Evolutionary conservation across 805 yeast genomes (phyloP).

Genomic region (Nakazawaea wyomingensis): DNA sequence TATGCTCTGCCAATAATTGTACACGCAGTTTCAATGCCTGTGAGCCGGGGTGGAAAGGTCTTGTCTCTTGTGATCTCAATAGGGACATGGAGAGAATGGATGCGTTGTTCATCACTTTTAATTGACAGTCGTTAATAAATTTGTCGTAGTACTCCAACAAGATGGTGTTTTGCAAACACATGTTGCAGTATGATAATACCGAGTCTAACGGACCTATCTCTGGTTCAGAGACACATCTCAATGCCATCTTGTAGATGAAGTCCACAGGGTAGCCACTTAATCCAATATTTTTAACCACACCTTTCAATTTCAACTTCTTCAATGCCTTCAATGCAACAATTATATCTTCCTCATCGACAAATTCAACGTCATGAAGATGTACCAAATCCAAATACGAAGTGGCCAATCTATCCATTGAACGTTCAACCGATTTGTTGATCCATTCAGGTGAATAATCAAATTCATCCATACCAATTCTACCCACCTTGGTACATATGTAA

Average conservation of each 20-base stretch:
- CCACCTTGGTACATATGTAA: constrained; percentile 80
- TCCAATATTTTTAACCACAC: constrained; percentile 63
- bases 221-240: constrained; percentile 25
- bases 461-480: constrained; percentile 60
- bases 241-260: constrained; percentile 51
- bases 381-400: constrained; percentile 76
- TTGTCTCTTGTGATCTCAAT: constrained; percentile 61
- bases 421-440: constrained; percentile 55
- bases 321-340: constrained; percentile 61
- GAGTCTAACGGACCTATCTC: constrained; percentile 66
- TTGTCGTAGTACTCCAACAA: constrained; percentile 42
- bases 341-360: constrained; percentile 51
- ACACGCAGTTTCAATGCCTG: constrained; percentile 50
- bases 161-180: constrained; percentile 71
- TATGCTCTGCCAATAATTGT: constrained; percentile 34
- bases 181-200: constrained; percentile 72
- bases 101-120: constrained; percentile 65
- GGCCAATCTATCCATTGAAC: constrained; percentile 63
- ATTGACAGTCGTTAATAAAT: constrained; percentile 48
- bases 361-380: constrained; percentile 87
- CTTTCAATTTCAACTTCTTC: constrained; percentile 54
- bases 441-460: constrained; percentile 68
- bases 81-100: constrained; percentile 88
- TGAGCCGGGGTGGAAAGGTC: constrained; percentile 77
- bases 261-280: constrained; percentile 84